Percentiles rank a stretch among this genome's conserved stretches.
phyloP scores from a whole-genome alignment of 1,284 basidiomycete species.

The Trichosporon coremiiforme region DNA sequence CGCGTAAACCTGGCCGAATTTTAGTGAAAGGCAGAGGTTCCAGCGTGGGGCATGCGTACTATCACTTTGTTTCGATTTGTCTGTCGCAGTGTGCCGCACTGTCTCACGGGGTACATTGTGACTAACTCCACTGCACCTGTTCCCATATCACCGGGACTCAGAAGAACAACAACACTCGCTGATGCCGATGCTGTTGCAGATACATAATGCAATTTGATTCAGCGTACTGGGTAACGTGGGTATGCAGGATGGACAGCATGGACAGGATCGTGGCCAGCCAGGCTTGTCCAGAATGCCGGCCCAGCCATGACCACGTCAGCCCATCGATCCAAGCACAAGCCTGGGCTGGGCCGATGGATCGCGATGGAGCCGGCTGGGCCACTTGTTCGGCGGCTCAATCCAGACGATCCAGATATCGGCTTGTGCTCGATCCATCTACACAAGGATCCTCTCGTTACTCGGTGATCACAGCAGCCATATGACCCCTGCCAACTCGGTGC shows the following conservation, averaged over 20 bases:
- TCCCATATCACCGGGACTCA: neutral
- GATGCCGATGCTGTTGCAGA: neutral
- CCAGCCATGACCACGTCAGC: neutral
- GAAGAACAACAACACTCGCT: neutral
- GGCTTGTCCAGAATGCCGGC: too few relatives aligned
- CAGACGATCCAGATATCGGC: neutral
- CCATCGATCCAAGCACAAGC: neutral
- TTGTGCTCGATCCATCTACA: neutral
- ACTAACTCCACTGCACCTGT: neutral
- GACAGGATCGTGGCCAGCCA: neutral
- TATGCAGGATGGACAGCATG: too few relatives aligned
- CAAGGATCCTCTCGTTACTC: neutral
- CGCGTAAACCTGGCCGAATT: neutral
- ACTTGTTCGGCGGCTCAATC: neutral
- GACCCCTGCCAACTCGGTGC: neutral
- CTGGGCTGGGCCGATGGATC: neutral
- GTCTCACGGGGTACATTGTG: too few relatives aligned
- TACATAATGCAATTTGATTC: slow-evolving; percentile 5
- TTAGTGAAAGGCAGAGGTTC: neutral
- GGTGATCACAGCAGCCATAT: neutral
- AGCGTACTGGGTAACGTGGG: neutral
- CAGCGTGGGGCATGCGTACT: neutral
- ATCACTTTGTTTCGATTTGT: neutral
- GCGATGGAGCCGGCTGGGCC: too few relatives aligned
- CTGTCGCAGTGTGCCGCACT: too few relatives aligned